phyloP scores from a whole-genome alignment of 2,329 filamentous ascomycete species.

The Cladosporium sp. region DNA sequence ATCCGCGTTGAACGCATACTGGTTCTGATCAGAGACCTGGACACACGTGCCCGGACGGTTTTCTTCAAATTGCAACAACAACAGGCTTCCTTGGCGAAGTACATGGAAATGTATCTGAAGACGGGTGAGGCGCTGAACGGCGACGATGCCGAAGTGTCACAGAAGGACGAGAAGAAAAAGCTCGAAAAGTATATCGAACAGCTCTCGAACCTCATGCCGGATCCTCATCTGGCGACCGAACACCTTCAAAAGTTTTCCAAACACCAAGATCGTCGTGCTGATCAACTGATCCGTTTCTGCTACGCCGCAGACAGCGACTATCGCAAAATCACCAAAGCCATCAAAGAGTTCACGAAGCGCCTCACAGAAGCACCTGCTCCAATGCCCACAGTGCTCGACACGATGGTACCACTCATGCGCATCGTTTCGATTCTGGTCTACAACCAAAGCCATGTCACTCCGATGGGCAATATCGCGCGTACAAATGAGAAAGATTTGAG shows the following conservation, averaged over 20 bases:
- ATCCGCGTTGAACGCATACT: conserved; percentile 82
- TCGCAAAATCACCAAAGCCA: conserved; percentile 81
- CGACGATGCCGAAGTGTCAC: conserved; percentile 70
- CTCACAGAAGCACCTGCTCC: conserved; percentile 59
- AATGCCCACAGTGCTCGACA: conserved; percentile 65
- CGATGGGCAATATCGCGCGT: conserved; percentile 83
- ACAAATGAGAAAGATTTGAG: conserved; percentile 77
- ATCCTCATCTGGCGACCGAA: conserved; percentile 64
- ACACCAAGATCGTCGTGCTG: conserved; percentile 81
- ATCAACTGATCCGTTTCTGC: conserved; percentile 83
- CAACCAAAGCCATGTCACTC: conserved; percentile 88
- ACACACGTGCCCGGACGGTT: conserved; percentile 73
- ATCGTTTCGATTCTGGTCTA: conserved; percentile 80
- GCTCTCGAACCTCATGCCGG: conserved; percentile 71
- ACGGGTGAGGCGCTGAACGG: conserved; percentile 89
- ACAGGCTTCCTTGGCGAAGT: conserved; percentile 69
- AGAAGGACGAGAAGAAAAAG: conserved; percentile 62
- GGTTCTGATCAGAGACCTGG: conserved; percentile 72
- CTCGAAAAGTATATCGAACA: conserved; percentile 71
- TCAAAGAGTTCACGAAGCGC: conserved; percentile 77
- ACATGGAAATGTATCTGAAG: conserved; percentile 71
- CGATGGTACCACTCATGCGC: conserved; percentile 77
- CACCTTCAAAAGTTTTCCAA: conserved; percentile 91
- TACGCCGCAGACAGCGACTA: conserved; percentile 86
- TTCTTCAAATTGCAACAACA: conserved; percentile 83